phyloP scores from a whole-genome alignment of 805 yeast species.

The Nakazawaea molendinolei region DNA sequence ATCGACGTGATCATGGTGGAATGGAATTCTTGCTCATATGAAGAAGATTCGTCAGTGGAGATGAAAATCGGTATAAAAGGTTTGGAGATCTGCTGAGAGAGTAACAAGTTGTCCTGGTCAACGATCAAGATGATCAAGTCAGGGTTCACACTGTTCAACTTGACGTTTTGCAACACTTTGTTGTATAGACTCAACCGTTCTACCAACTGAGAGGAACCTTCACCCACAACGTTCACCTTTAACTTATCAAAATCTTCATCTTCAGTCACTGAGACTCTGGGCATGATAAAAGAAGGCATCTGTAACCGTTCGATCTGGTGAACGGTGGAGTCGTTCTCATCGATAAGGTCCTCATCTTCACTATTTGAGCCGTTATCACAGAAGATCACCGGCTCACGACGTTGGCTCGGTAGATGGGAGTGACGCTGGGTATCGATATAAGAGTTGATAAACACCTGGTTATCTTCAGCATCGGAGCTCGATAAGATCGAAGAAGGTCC shows the following conservation, averaged over 20 bases:
- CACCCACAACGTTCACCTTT: slow-evolving; percentile 24
- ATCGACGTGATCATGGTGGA: slow-evolving; percentile 14
- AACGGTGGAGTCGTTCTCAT: slow-evolving; percentile 8
- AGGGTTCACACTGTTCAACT: slow-evolving; percentile 20
- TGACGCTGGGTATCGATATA: background rate
- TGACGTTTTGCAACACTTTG: slow-evolving; percentile 22
- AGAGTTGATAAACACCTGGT: slow-evolving; percentile 5
- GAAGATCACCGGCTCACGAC: slow-evolving; percentile 16
- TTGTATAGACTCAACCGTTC: slow-evolving; percentile 20
- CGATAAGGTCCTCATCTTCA: slow-evolving; percentile 9
- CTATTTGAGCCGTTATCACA: slow-evolving; percentile 18
- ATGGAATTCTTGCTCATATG: slow-evolving; percentile 6
- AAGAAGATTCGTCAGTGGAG: slow-evolving; percentile 5
- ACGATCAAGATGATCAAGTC: slow-evolving; percentile 22
- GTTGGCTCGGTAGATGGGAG: slow-evolving; percentile 8
- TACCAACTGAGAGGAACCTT: slow-evolving; percentile 15
- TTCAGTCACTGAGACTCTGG: slow-evolving; percentile 24
- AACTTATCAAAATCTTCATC: slow-evolving; percentile 8
- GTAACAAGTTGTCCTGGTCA: slow-evolving; percentile 21
- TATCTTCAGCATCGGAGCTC: slow-evolving; percentile 25
- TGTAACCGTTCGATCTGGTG: slow-evolving; percentile 19
- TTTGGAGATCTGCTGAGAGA: slow-evolving; percentile 21
- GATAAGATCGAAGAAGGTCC: slow-evolving; percentile 22
- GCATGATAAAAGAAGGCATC: slow-evolving; percentile 31
- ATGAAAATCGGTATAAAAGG: slow-evolving; percentile 26